Evolutionary conservation across 768 basidiomycete species (phyloP).

Genomic region (Udeniomyces megalosporus): DNA sequence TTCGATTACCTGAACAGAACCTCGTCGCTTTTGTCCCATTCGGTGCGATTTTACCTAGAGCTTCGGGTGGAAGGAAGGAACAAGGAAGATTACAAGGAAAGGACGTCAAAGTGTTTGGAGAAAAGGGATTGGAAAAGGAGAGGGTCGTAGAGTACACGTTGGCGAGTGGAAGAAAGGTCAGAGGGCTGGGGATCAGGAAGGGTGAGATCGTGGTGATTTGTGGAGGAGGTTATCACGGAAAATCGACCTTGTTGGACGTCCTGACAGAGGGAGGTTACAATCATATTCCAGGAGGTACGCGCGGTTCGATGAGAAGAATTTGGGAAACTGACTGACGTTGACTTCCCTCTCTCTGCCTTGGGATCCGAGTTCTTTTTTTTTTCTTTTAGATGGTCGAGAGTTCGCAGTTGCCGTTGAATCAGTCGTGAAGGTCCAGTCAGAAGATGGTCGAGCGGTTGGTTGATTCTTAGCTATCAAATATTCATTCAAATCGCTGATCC

Average conservation of each 20-base stretch:
- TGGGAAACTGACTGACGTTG: too few relatives aligned
- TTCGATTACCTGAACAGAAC: neutral
- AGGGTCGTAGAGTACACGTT: neutral
- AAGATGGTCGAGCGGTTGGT: neutral
- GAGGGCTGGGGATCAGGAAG: neutral
- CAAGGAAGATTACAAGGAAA: neutral
- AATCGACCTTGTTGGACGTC: neutral
- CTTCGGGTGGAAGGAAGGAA: neutral
- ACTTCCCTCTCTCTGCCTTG: neutral
- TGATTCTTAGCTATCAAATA: too few relatives aligned
- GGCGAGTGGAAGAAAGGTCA: neutral
- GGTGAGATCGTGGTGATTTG: neutral
- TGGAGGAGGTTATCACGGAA: neutral
- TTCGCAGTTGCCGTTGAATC: neutral
- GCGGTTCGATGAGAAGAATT: too few relatives aligned
- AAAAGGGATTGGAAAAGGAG: neutral
- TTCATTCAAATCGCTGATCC: too few relatives aligned
- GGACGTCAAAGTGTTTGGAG: neutral
- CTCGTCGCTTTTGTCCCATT: neutral
- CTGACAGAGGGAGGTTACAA: neutral
- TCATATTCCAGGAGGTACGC: neutral
- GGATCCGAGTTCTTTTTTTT: too few relatives aligned
- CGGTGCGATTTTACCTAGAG: neutral
- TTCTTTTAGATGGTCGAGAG: neutral
- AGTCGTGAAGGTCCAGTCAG: neutral